Base-by-base conservation (phyloP, 2,329 filamentous ascomycete genomes). In the Plenodomus tracheiphilus region DNA sequence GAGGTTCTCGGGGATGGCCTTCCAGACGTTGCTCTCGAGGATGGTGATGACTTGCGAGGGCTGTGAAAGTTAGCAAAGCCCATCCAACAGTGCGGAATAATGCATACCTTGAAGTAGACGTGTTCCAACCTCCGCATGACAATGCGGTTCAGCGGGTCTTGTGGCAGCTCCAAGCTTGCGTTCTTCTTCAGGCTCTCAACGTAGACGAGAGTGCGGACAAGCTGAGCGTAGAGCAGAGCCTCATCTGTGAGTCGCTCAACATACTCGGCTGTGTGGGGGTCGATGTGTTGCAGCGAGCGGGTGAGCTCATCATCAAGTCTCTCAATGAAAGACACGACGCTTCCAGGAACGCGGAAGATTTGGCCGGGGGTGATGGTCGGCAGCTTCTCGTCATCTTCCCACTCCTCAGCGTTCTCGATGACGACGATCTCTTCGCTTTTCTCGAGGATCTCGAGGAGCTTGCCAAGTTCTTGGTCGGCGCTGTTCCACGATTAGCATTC, bases 201-300 rank as follows among this genome's bases (percentile, higher is more conserved):
- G 77, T 99, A 99, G 51, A 96, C 81, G 66, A 91, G 82, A 39
- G 88, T 85, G 56, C 91, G 89, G 71, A 97, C 87, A 72, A 99
- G 89, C 75, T 91, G 88, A 75, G 90, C 91, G 80, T 99, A 99
- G 43, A 99, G 81, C 41, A 87, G 79, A 55, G 87, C 88, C 79
- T 99, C 94, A 66, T 99, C 94, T 46, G 89, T 88, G 51, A 99
- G 79, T 50, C 95, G 85, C 72, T 99, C 94, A 54, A 99, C 96
- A 71, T 99, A 99, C 77, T 99, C 94, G 22, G 94, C 94, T 35
- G 94, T 99, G 77, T 99, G 94, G 48, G 94, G 95, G 72, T 99
- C 94, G 68, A 99, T 97, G 75, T 87, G 89, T 76, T 99, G 94
- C 43, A 99, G 82, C n/a, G 94, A 97, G 64, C 94, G 87, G 53